Evolutionary conservation across 169 alveolate species (phyloP).

Genomic region (Plasmodium gaboni): DNA sequence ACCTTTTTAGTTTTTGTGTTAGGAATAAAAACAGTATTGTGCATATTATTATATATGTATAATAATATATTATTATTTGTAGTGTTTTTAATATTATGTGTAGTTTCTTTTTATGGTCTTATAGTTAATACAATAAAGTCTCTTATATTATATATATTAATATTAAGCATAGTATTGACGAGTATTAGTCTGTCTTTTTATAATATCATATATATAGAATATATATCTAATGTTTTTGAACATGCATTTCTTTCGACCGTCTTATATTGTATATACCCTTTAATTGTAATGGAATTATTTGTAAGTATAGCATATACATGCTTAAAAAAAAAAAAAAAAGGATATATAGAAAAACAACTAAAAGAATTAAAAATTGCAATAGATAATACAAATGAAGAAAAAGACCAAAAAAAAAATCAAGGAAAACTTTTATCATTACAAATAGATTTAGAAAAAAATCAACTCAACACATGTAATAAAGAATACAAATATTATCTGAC

Average conservation of each 20-base stretch:
- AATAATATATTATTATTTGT: constrained; percentile 48
- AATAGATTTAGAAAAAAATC: constrained; percentile 70
- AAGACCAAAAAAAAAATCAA: constrained; percentile 15
- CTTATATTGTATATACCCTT: constrained; percentile 28
- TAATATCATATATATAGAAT: constrained; percentile 16
- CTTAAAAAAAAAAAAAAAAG: constrained; percentile 42
- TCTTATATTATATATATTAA: constrained; percentile 30
- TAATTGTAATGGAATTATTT: constrained; percentile 37
- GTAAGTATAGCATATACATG: constrained; percentile 30
- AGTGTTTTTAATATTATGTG: constrained; percentile 32
- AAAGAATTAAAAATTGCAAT: constrained; percentile 30
- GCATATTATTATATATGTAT: constrained; percentile 44
- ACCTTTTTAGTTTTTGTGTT: constrained; percentile 67
- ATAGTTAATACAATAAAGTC: constrained; percentile 48
- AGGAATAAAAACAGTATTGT: constrained; percentile 64
- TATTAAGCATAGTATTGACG: constrained; percentile 16
- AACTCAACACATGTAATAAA: constrained; percentile 45
- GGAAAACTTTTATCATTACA: constrained; percentile 32
- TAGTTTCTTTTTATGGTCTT: constrained; percentile 38
- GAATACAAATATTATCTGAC: constrained; percentile 56
- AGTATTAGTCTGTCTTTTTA: constrained; percentile 16
- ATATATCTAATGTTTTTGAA: constrained; percentile 49
- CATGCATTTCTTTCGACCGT: constrained; percentile 24
- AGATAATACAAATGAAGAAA: constrained; percentile 12
- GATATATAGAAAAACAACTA: constrained; percentile 44